Conservation (phyloP, 345 rosid species). For the Turnera subulata region DNA sequence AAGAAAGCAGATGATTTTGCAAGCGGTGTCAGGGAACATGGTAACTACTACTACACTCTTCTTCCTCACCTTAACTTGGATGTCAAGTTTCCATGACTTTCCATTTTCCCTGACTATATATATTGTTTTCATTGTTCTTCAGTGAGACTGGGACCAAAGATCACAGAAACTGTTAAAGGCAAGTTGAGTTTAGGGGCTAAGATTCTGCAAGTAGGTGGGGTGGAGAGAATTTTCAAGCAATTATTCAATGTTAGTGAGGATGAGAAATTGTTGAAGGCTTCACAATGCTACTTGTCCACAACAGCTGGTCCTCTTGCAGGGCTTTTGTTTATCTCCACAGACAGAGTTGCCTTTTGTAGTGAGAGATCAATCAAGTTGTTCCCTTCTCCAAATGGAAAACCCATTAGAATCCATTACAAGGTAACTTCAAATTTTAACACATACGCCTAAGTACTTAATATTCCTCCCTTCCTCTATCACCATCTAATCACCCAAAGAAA, state of each 20-base stretch:
- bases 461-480: neutral
- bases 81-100: too few relatives aligned
- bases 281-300: conserved; percentile 47
- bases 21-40: conserved; percentile 48
- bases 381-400: conserved; percentile 31
- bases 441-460: too few relatives aligned
- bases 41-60: conserved; percentile 11
- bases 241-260: conserved; percentile 33
- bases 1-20: conserved; percentile 47
- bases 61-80: too few relatives aligned
- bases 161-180: conserved; percentile 44
- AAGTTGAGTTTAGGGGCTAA: conserved; percentile 44
- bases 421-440: conserved; percentile 2
- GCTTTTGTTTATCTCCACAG: conserved; percentile 43
- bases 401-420: conserved; percentile 35
- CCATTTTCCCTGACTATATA: neutral
- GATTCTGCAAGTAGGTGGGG: conserved; percentile 43
- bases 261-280: conserved; percentile 40
- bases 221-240: conserved; percentile 38
- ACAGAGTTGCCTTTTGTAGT: conserved; percentile 43
- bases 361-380: conserved; percentile 43
- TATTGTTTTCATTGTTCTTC: neutral
- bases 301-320: conserved; percentile 49
- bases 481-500: neutral
- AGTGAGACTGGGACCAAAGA: conserved; percentile 40